Evolutionary conservation across 805 yeast species (phyloP), one percentile per base, ranked within the genome.

Genomic region (Limtongia smithiae): DNA sequence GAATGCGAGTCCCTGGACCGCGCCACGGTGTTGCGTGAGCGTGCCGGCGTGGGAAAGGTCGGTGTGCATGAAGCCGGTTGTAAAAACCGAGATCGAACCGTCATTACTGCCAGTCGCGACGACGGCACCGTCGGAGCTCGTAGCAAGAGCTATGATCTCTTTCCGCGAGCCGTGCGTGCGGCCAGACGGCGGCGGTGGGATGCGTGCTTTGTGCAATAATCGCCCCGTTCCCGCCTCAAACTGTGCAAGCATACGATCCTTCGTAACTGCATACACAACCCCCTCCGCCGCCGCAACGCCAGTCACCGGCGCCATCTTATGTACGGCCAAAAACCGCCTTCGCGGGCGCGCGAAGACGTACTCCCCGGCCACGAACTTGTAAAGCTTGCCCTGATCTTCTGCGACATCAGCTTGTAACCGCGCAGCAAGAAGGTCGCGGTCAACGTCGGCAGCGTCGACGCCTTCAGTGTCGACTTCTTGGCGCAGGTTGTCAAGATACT

Each of bases 41-140:
- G 83, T 90, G 61, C 85, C 82, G 44, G 87, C 69, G 44, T 90
- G 82, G 18, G 88, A 72, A 55, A 93, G 70, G 51, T 79, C 81
- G 63, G 88, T 94, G n/a, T n/a, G n/a, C n/a, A n/a, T n/a, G n/a
- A n/a, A n/a, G n/a, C n/a, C n/a, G 18, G 84, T 73, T 54, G 90
- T 83, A 95, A 96, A 91, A 30, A 93, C 80, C 32, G 87, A 78
- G 46, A 93, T 74, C 55, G 89, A 76, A 52, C 81, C 80, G 68
- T 90, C 97, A 45, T 73, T 74, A 41, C 96, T 95, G 48, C 97
- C 98, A 2, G 96, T 90, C 7, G 85, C 95, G 9, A 93, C 85
- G 63, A 74, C 87, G 59, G 77, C 83, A 17, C 97, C 96, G 67
- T 89, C 93, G 5, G 91, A 84, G 43, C 88, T 81, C 3, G 84